A percentile compares a stretch with the other conserved stretches of the same genome.
Conservation (phyloP, 140 eudicot species). For the Ambrosia hybrid region DNA sequence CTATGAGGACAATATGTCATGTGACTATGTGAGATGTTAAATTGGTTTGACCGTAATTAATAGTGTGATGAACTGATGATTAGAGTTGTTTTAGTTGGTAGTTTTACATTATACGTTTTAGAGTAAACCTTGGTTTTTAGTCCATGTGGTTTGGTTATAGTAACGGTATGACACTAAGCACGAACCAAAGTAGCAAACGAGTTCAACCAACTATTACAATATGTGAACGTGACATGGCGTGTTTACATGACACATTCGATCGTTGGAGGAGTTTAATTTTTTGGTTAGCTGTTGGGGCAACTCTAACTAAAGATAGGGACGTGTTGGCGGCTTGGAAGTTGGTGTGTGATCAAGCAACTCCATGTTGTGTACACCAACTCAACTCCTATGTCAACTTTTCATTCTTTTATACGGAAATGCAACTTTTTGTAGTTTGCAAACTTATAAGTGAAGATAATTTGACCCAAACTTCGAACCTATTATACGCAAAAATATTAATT, state of each 20-base stretch:
- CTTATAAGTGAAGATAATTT: too few relatives aligned
- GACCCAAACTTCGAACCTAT: too few relatives aligned
- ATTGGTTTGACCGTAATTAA: too few relatives aligned
- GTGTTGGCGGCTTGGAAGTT: conserved; percentile 36
- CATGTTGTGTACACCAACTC: conserved; percentile 17
- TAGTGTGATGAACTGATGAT: too few relatives aligned
- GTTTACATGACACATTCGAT: conserved; percentile 41
- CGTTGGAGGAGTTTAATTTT: conserved; percentile 27
- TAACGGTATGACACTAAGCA: conserved; percentile 6
- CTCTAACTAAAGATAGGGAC: conserved; percentile 28
- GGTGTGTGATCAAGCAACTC: conserved; percentile 30
- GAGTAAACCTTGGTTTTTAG: too few relatives aligned
- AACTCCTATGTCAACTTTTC: too few relatives aligned
- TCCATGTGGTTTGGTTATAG: not conserved
- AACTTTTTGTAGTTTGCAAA: too few relatives aligned
- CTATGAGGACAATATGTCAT: not conserved
- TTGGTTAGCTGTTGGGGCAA: conserved; percentile 36
- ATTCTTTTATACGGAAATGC: too few relatives aligned
- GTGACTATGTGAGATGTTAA: too few relatives aligned
- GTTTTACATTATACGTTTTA: too few relatives aligned
- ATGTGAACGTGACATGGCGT: conserved; percentile 31
- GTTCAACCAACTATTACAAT: conserved; percentile 28
- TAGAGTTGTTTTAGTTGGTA: too few relatives aligned
- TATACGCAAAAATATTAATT: too few relatives aligned
- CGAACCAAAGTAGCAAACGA: conserved; percentile 26